Conservation (phyloP, 352 stramenopile species). For the Thraustotheca clavata region DNA sequence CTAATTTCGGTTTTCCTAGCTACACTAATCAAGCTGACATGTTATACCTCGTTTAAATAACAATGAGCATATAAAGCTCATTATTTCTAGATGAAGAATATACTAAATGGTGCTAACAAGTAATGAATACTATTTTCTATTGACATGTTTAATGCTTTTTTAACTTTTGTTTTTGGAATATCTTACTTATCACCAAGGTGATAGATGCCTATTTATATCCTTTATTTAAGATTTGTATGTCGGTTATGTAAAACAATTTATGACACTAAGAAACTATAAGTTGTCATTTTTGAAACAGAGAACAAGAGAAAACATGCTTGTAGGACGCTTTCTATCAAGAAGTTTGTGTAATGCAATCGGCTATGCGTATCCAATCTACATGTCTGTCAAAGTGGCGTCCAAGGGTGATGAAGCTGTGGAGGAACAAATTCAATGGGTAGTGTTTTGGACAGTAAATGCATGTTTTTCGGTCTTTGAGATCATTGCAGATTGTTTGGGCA, state of each 20-base stretch:
- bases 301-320: conserved; percentile 26
- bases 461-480: conserved; percentile 50
- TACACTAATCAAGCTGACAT: too few species aligned
- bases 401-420: conserved; percentile 45
- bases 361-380: conserved; percentile 56
- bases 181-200: too few species aligned
- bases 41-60: too few species aligned
- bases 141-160: too few species aligned
- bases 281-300: not conserved
- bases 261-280: not conserved
- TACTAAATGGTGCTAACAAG: too few species aligned
- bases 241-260: not conserved
- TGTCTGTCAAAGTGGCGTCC: conserved; percentile 39
- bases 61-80: too few species aligned
- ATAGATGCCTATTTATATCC: too few species aligned
- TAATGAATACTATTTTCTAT: too few species aligned
- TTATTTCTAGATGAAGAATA: too few species aligned
- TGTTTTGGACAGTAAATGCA: conserved; percentile 38
- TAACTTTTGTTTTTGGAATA: too few species aligned
- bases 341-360: conserved; percentile 49
- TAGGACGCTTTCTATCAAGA: conserved; percentile 37
- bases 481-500: conserved; percentile 44
- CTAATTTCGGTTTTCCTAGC: too few species aligned
- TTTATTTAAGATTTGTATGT: not conserved
- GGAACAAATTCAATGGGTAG: conserved; percentile 20